Percentiles rank a stretch among this genome's conserved stretches.
These are phyloP conservation scores for Aspergillus ochraceoroseus DNA, from an alignment of 2,329 filamentous ascomycete genomes.

Conservation along the genomic window DNA sequence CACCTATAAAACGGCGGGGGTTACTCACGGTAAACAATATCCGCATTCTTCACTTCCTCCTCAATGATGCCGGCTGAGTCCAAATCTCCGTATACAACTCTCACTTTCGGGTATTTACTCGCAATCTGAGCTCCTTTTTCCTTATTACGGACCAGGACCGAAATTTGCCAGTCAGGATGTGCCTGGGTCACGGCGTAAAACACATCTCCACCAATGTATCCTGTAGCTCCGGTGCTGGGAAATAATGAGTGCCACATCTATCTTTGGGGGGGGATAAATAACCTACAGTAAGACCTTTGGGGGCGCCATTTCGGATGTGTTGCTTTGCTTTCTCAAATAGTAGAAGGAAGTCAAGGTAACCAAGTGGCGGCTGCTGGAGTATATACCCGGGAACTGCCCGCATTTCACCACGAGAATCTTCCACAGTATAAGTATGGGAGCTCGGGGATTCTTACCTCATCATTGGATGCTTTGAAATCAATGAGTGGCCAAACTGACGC, in stretches of 20 bases:
- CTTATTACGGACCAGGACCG: constrained; percentile 43
- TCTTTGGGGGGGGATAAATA: too few relatives aligned
- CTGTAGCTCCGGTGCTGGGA: constrained; percentile 49
- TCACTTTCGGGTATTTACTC: constrained; percentile 39
- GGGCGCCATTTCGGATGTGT: constrained; percentile 23
- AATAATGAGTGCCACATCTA: too few relatives aligned
- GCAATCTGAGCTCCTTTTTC: constrained; percentile 41
- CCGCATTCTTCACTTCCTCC: constrained; percentile 44
- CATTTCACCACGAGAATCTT: too few relatives aligned
- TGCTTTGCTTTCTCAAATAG: too few relatives aligned
- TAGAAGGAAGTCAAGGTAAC: too few relatives aligned
- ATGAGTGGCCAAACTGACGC: constrained; percentile 11
- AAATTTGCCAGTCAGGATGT: constrained; percentile 47
- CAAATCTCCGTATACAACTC: constrained; percentile 43
- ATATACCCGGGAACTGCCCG: too few relatives aligned
- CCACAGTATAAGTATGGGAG: too few relatives aligned
- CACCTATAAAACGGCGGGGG: too few relatives aligned
- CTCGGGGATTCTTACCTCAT: constrained; percentile 14
- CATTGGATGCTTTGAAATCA: constrained; percentile 28
- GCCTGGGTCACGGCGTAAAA: constrained; percentile 44
- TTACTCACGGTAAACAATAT: constrained; percentile 46
- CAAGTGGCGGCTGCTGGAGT: too few relatives aligned
- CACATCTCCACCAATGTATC: constrained; percentile 52
- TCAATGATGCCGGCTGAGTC: constrained; percentile 41
- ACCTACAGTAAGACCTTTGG: constrained; percentile 35